Percentiles rank a stretch among this genome's conserved stretches.
phyloP scores from a whole-genome alignment of 106 monocot species.

The Dioscorea dumetorum region DNA sequence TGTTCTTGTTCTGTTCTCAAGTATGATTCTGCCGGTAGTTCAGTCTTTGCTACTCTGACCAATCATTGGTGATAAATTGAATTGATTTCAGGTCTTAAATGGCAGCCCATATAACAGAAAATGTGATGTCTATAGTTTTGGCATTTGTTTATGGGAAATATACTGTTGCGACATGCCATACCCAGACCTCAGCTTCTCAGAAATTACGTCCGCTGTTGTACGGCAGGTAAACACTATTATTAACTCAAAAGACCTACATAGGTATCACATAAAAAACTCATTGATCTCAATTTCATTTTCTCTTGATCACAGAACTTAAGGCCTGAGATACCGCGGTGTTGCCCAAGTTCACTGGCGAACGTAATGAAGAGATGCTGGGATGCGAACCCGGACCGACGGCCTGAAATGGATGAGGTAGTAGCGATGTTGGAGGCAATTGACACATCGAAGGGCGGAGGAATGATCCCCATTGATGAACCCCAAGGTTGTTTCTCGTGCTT shows the following conservation, averaged over 20 bases:
- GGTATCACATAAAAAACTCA: too few relatives aligned
- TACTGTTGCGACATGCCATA: slow-evolving; percentile 99
- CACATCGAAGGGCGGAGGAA: slow-evolving; percentile 91
- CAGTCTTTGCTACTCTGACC: neutral
- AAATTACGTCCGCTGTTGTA: slow-evolving; percentile 86
- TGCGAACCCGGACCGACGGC: slow-evolving; percentile 75
- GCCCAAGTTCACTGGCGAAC: slow-evolving; percentile 62
- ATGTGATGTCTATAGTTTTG: slow-evolving; percentile 94
- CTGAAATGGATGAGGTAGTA: slow-evolving; percentile 91
- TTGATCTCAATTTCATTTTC: too few relatives aligned
- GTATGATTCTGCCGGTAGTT: too few relatives aligned
- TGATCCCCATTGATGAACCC: slow-evolving; percentile 71
- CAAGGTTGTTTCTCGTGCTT: slow-evolving; percentile 58
- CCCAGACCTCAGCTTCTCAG: slow-evolving; percentile 83
- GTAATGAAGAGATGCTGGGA: slow-evolving; percentile 97
- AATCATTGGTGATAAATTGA: neutral
- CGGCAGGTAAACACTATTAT: slow-evolving; percentile 41
- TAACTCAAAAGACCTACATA: too few relatives aligned
- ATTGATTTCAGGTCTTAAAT: slow-evolving; percentile 61
- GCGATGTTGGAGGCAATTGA: slow-evolving; percentile 74
- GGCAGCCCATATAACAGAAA: slow-evolving; percentile 86
- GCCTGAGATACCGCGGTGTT: slow-evolving; percentile 90
- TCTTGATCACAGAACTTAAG: slow-evolving; percentile 57
- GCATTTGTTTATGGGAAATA: slow-evolving; percentile 92
- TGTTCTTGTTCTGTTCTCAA: too few relatives aligned